Percentiles rank a stretch among this genome's conserved stretches.
These are phyloP conservation scores for Botrytis tulipae DNA, from an alignment of 2,329 filamentous ascomycete genomes.

Conservation along the genomic window DNA sequence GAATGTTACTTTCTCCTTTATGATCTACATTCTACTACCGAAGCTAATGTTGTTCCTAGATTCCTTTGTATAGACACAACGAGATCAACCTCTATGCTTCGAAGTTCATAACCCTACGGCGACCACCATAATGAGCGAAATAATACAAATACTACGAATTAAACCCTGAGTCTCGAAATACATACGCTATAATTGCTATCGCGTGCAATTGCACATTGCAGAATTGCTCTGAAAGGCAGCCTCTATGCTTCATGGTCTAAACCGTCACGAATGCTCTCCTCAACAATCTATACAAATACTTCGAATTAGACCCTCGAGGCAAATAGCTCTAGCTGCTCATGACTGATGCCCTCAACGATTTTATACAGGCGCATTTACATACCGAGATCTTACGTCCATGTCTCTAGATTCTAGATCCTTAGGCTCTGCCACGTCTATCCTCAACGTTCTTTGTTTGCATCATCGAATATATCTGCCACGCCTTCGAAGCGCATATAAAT, in stretches of 20 bases:
- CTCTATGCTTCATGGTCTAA: not conserved
- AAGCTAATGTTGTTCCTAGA: not conserved
- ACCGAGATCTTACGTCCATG: not conserved
- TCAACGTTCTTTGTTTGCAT: not conserved
- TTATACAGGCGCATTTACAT: not conserved
- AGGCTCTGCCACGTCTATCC: not conserved
- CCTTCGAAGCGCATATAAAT: not conserved
- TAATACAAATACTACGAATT: too few relatives aligned
- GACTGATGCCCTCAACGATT: not conserved
- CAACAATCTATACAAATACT: too few relatives aligned
- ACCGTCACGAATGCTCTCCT: too few relatives aligned
- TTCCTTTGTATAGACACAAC: not conserved
- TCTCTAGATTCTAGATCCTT: not conserved
- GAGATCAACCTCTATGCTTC: not conserved
- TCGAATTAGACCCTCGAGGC: too few relatives aligned
- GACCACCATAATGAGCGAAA: not conserved
- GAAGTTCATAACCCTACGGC: not conserved
- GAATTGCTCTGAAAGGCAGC: too few relatives aligned
- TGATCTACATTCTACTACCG: not conserved
- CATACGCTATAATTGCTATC: not conserved
- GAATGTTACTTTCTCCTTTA: not conserved
- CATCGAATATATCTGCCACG: not conserved
- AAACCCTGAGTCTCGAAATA: not conserved
- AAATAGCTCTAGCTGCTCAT: accelerated
- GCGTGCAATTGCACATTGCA: not conserved